A percentile compares a stretch with the other conserved stretches of the same genome.
Evolutionary conservation across 2,329 filamentous ascomycete genomes (phyloP).

Genomic region (Monosporascus sp.): DNA sequence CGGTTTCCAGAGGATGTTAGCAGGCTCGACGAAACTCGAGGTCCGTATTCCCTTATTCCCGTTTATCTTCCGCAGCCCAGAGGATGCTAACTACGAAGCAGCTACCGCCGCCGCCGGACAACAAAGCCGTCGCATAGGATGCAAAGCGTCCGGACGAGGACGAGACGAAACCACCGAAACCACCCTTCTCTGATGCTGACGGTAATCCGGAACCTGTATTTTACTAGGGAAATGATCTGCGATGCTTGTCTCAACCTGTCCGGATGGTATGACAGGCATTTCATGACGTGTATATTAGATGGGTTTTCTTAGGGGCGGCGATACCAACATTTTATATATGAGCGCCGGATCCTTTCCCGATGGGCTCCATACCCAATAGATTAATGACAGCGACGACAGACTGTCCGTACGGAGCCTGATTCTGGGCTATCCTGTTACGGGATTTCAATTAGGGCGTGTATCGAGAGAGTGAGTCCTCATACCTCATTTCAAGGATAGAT

Average conservation of each 20-base stretch:
- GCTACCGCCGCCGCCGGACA: neutral
- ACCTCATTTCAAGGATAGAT: too few species aligned
- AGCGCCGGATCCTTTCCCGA: neutral
- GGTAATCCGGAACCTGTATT: neutral
- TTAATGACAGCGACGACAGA: neutral
- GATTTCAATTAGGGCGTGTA: too few species aligned
- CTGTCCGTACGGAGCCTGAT: neutral
- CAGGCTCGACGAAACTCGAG: constrained; percentile 80
- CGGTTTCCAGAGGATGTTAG: constrained; percentile 90
- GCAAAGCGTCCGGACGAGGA: neutral
- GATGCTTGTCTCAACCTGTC: neutral
- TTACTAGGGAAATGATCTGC: neutral
- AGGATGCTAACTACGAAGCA: neutral
- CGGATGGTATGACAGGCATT: neutral
- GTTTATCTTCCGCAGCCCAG: neutral
- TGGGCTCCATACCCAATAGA: neutral
- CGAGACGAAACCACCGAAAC: neutral
- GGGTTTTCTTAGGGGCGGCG: neutral
- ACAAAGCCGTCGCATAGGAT: neutral
- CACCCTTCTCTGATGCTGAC: neutral
- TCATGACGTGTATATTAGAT: constrained; percentile 1
- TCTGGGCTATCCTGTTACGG: too few species aligned
- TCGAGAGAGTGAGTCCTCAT: too few species aligned
- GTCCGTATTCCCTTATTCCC: constrained; percentile 35
- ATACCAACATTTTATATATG: neutral